Conservation (phyloP, 106 monocot species). For the Allium cepa region DNA sequence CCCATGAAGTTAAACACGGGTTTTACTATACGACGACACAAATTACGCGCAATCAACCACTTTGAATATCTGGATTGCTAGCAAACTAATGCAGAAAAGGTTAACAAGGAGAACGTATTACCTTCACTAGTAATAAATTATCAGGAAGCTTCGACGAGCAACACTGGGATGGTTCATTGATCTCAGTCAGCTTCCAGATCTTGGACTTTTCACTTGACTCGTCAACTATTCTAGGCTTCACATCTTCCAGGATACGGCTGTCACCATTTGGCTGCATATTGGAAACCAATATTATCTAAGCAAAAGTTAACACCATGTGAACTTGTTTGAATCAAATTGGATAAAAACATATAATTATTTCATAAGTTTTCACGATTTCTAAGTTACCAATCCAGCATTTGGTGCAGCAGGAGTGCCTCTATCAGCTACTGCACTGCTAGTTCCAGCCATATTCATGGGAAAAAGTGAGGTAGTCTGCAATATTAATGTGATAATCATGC, state of each 20-base stretch:
- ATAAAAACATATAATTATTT: too few species aligned
- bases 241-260: slow-evolving; percentile 22
- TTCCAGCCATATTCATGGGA: slow-evolving; percentile 25
- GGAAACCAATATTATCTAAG: not conserved
- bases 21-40: too few species aligned
- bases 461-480: slow-evolving; percentile 24
- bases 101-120: not conserved
- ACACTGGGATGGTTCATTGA: slow-evolving; percentile 43
- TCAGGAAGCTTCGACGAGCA: slow-evolving; percentile 38
- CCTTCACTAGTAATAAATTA: slow-evolving; percentile 32
- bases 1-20: too few species aligned
- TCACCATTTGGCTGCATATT: slow-evolving; percentile 26
- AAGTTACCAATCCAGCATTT: slow-evolving; percentile 27
- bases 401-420: slow-evolving; percentile 16
- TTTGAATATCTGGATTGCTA: too few species aligned
- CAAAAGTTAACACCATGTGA: not conserved
- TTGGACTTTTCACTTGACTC: slow-evolving; percentile 34
- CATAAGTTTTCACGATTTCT: not conserved
- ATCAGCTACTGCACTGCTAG: slow-evolving; percentile 25
- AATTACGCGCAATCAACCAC: too few species aligned
- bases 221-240: slow-evolving; percentile 37
- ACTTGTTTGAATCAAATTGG: not conserved
- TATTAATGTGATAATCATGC: too few species aligned
- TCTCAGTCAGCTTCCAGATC: slow-evolving; percentile 40
- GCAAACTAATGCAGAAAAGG: too few species aligned